Evolutionary conservation across 352 stramenopile genomes (phyloP).

Genomic region (Phytophthora aleatoria): DNA sequence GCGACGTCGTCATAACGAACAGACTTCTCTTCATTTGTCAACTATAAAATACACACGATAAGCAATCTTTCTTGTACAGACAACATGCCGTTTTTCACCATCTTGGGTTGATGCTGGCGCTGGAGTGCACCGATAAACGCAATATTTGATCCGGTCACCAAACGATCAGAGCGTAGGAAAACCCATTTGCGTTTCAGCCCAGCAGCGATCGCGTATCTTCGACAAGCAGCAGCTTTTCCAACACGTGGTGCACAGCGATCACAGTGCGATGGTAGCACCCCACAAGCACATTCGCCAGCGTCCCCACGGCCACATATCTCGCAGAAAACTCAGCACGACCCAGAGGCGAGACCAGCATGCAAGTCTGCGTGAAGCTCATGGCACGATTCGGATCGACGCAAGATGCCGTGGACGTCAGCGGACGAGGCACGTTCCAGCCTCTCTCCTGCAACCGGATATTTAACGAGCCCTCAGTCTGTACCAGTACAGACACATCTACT

Average conservation of each 20-base stretch:
- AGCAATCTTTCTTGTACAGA: conserved; percentile 20
- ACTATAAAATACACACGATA: no score
- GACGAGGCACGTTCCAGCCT: conserved; percentile 38
- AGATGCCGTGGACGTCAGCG: conserved; percentile 19
- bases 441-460: conserved; percentile 37
- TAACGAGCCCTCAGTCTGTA: conserved; percentile 36
- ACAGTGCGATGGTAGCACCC: conserved; percentile 40
- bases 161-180: no score
- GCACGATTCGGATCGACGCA: conserved; percentile 15
- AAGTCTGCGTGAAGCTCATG: conserved; percentile 40
- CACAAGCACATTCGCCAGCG: conserved; percentile 34
- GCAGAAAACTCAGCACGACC: conserved; percentile 15
- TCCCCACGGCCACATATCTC: conserved; percentile 29
- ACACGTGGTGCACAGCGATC: conserved; percentile 36
- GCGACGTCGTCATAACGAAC: conserved; percentile 8
- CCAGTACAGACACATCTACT: conserved; percentile 32
- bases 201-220: conserved; percentile 26
- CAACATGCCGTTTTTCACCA: conserved; percentile 23
- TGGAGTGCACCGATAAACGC: background rate
- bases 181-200: conserved; percentile 33
- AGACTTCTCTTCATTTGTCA: no score
- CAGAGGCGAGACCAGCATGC: conserved; percentile 29
- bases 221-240: conserved; percentile 36
- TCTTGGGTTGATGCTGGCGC: conserved; percentile 24
- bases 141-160: background rate